Evolutionary conservation across 805 yeast genomes (phyloP).

Genomic region (Candida saitoana): DNA sequence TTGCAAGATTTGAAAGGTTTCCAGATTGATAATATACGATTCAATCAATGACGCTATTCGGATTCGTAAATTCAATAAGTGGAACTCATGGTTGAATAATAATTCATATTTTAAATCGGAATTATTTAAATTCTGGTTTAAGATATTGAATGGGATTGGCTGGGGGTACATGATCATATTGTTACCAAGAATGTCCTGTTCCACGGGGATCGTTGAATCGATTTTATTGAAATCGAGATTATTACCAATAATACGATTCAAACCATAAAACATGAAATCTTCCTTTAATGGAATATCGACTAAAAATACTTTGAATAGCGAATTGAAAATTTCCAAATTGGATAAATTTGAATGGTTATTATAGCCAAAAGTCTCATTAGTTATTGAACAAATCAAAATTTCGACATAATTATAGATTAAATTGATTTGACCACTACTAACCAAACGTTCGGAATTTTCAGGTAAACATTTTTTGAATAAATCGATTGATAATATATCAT

Average conservation of each 20-base stretch:
- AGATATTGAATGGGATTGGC: slow-evolving; percentile 23
- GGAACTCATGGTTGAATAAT: slow-evolving; percentile 37
- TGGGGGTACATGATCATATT: slow-evolving; percentile 21
- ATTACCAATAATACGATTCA: slow-evolving; percentile 53
- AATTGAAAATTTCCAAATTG: slow-evolving; percentile 18
- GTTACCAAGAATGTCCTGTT: slow-evolving; percentile 18
- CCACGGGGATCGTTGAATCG: slow-evolving; percentile 38
- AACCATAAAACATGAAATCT: slow-evolving; percentile 48
- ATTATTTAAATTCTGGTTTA: slow-evolving; percentile 7
- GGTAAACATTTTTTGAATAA: slow-evolving; percentile 43
- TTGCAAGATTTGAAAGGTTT: slow-evolving; percentile 23
- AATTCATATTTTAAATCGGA: slow-evolving; percentile 4
- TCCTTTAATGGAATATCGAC: slow-evolving; percentile 39
- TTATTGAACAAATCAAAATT: slow-evolving; percentile 44
- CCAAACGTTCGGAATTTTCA: slow-evolving; percentile 42
- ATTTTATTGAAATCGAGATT: slow-evolving; percentile 41
- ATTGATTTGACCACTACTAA: slow-evolving; percentile 40
- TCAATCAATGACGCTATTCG: slow-evolving; percentile 50
- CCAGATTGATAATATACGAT: slow-evolving; percentile 29
- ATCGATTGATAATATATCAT: slow-evolving; percentile 25
- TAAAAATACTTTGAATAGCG: slow-evolving; percentile 33
- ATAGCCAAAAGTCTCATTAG: slow-evolving; percentile 25
- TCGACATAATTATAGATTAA: slow-evolving; percentile 52
- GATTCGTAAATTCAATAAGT: slow-evolving; percentile 39
- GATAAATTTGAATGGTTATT: slow-evolving; percentile 10